Evolutionary conservation across 371 early-diverging fungal species (phyloP), one percentile per base, ranked within the genome.

Genomic region (Choanephora cucurbitarum): DNA sequence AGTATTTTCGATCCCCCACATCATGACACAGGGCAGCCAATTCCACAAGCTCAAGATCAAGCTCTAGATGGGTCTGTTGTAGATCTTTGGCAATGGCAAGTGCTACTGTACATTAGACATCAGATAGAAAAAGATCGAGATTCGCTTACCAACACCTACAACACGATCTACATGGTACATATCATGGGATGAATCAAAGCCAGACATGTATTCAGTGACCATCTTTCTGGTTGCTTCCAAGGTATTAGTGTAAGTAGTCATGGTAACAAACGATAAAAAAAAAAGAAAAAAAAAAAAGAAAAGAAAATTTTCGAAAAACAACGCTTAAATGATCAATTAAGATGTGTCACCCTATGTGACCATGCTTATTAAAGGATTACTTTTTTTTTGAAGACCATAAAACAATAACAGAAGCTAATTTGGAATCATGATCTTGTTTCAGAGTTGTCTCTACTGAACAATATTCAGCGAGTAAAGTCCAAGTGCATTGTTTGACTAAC

Each of bases 21-120:
- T 92, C 91, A 44, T 92, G 92, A 32, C 90, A 83, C 4, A 91
- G 73, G 2, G 90, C 89, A 3, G 90, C 86, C 17, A 92, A 58
- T 45, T 85, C 84, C 6, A 91, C 88, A 0, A 89, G 55, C 14
- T 83, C 70, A 21, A 79, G 24, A 56, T 91, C 88, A 5, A 37
- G 14, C 13, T 37, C 37, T n/a, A n/a, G n/a, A n/a, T n/a, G n/a
- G n/a, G n/a, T n/a, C n/a, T n/a, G n/a, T n/a, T 37, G 56, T 18
- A 62, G 60, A 18, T 75, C 74, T 23, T 62, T 58, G 3, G 78
- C 77, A 44, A 83, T 62, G 46, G 61, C 69, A 43, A 75, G 57
- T n/a, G 70, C 78, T 79, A 47, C 17, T 19, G 19, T 22, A 49
- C 19, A 23, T n/a, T 51, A 40, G 22, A 49, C 13, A 41, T 31